phyloP scores from a whole-genome alignment of 768 basidiomycete genomes.

The Postia placenta region DNA sequence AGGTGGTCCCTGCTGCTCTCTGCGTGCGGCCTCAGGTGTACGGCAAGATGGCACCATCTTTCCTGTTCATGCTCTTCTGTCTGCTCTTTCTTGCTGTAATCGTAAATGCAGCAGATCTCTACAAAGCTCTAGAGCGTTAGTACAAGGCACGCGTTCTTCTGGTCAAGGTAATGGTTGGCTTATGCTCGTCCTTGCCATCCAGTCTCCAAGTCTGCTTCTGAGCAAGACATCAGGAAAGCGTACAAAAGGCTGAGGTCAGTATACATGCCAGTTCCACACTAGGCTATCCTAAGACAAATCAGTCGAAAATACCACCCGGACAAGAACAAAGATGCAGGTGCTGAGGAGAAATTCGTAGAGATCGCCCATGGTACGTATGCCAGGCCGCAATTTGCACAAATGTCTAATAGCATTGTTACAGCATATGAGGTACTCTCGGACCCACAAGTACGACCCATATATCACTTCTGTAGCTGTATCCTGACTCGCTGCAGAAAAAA shows the following conservation, averaged over 20 bases:
- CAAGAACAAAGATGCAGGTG: constrained; percentile 83
- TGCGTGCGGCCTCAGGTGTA: no score
- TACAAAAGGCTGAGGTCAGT: constrained; percentile 79
- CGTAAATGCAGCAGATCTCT: constrained; percentile 61
- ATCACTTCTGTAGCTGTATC: neutral
- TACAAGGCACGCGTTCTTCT: constrained; percentile 28
- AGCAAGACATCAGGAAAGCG: constrained; percentile 85
- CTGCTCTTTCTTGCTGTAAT: constrained; percentile 29
- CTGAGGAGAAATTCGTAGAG: constrained; percentile 84
- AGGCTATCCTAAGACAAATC: neutral
- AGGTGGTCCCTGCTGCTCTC: no score
- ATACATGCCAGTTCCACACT: neutral
- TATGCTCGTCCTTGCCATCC: constrained; percentile 15
- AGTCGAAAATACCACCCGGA: constrained; percentile 66
- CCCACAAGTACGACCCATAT: constrained; percentile 44
- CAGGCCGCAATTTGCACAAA: constrained; percentile 1
- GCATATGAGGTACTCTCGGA: constrained; percentile 97
- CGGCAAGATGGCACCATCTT: constrained; percentile 19
- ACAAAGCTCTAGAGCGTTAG: constrained; percentile 79
- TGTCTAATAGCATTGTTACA: no score
- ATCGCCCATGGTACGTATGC: constrained; percentile 71
- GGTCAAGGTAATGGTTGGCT: constrained; percentile 15
- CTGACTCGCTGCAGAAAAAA: constrained; percentile 58
- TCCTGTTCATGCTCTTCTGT: constrained; percentile 22
- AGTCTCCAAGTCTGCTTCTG: constrained; percentile 75